phyloP scores from a whole-genome alignment of 148 eudicot genomes.

The Chenopodium album region DNA sequence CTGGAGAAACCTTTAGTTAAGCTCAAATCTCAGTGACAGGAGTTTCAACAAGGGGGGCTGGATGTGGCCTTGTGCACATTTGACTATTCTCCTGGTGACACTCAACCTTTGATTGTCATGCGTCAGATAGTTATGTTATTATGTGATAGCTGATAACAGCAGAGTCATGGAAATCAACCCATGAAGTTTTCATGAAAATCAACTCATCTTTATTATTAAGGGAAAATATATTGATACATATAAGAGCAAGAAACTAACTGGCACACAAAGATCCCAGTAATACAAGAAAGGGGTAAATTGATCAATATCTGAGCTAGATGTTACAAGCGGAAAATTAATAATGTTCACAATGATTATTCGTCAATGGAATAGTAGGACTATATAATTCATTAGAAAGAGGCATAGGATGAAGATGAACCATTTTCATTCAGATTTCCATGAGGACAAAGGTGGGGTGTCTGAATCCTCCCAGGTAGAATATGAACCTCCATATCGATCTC shows the following conservation, averaged over 20 bases:
- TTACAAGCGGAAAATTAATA: not conserved
- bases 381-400: too few relatives aligned
- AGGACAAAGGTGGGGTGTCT: too few relatives aligned
- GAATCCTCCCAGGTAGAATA: too few relatives aligned
- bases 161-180: not conserved
- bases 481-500: too few relatives aligned
- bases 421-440: too few relatives aligned
- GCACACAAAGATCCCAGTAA: not conserved
- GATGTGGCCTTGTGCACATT: not conserved
- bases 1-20: conserved; percentile 2
- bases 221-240: not conserved
- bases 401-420: not conserved
- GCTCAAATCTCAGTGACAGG: too few relatives aligned
- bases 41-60: too few relatives aligned
- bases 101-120: not conserved
- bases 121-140: not conserved
- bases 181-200: not conserved
- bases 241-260: not conserved
- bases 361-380: too few relatives aligned
- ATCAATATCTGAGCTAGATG: too few relatives aligned
- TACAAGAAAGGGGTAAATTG: too few relatives aligned
- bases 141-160: not conserved
- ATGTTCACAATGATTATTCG: not conserved
- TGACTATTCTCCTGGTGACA: not conserved
- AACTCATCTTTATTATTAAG: not conserved